Conservation (phyloP, 352 stramenopile genomes). For the Globisporangium alternatum region DNA sequence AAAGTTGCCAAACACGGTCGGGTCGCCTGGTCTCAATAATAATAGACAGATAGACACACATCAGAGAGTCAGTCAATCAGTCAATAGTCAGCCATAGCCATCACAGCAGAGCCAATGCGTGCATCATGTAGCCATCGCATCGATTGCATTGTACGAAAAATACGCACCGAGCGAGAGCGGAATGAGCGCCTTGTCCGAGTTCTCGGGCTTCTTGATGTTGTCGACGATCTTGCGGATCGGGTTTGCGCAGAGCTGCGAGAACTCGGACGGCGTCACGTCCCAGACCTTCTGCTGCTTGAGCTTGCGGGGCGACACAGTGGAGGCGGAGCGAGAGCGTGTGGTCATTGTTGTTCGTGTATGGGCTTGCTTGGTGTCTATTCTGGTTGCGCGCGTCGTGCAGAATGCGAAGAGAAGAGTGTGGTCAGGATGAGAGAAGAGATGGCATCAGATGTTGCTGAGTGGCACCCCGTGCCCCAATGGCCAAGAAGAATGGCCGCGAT, state of each 20-base stretch:
- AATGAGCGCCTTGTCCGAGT: slow-evolving; percentile 89
- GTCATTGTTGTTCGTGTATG: slow-evolving; percentile 28
- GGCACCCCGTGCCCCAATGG: neutral
- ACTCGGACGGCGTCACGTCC: slow-evolving; percentile 66
- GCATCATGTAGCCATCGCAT: slow-evolving; percentile 10
- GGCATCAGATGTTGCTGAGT: neutral
- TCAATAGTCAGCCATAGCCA: neutral
- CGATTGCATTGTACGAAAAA: neutral
- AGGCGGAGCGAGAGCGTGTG: slow-evolving; percentile 31
- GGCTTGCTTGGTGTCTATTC: neutral
- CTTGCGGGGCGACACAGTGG: slow-evolving; percentile 25
- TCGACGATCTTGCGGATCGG: slow-evolving; percentile 95
- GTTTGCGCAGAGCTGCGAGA: slow-evolving; percentile 80
- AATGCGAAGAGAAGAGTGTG: slow-evolving; percentile 13
- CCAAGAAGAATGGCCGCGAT: too few relatives aligned
- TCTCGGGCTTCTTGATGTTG: slow-evolving; percentile 90
- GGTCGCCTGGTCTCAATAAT: slow-evolving; percentile 61
- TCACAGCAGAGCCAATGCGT: neutral
- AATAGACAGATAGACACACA: slow-evolving; percentile 9
- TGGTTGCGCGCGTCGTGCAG: neutral
- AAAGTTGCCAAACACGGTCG: slow-evolving; percentile 93
- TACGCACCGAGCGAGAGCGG: slow-evolving; percentile 86
- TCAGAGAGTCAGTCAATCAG: slow-evolving; percentile 3
- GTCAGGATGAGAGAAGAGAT: slow-evolving; percentile 13
- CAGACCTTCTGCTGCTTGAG: slow-evolving; percentile 52